These are phyloP conservation scores for Pogostemon cablin DNA, from an alignment of 257 asterid genomes.

Conservation along the genomic window DNA sequence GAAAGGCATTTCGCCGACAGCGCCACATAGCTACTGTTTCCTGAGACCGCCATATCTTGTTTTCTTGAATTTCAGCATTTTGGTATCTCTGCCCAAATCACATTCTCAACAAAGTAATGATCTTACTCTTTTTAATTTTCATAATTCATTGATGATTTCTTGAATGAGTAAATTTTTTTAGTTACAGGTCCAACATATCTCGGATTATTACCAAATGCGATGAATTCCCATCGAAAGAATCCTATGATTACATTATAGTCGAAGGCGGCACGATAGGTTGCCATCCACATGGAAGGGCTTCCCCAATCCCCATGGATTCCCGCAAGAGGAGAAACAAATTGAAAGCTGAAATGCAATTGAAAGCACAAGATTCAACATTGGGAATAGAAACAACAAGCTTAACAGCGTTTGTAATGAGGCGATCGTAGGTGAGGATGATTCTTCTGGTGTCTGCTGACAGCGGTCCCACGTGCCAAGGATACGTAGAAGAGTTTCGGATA, in stretches of 20 bases:
- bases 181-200: conserved; percentile 62
- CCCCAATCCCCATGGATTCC: conserved; percentile 36
- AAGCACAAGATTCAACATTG: too few species aligned
- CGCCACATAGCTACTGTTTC: background rate
- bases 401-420: too few species aligned
- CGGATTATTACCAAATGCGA: conserved; percentile 58
- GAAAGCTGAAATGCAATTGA: too few species aligned
- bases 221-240: conserved; percentile 57
- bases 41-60: conserved; percentile 26
- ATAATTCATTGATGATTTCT: background rate
- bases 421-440: background rate
- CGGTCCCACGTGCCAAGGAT: too few species aligned
- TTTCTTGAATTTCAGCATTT: conserved; percentile 36
- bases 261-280: conserved; percentile 98
- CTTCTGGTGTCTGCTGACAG: conserved; percentile 39
- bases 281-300: conserved; percentile 69
- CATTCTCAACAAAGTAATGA: conserved; percentile 56
- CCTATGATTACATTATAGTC: conserved; percentile 51
- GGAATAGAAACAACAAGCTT: too few species aligned
- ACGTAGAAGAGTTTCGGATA: too few species aligned
- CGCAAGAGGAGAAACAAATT: conserved; percentile 63
- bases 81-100: conserved; percentile 44
- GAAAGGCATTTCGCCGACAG: too few species aligned
- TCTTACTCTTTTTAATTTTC: conserved; percentile 4
- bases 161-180: background rate